Conservation (phyloP, 345 rosid species). For the Citrus trifoliata region DNA sequence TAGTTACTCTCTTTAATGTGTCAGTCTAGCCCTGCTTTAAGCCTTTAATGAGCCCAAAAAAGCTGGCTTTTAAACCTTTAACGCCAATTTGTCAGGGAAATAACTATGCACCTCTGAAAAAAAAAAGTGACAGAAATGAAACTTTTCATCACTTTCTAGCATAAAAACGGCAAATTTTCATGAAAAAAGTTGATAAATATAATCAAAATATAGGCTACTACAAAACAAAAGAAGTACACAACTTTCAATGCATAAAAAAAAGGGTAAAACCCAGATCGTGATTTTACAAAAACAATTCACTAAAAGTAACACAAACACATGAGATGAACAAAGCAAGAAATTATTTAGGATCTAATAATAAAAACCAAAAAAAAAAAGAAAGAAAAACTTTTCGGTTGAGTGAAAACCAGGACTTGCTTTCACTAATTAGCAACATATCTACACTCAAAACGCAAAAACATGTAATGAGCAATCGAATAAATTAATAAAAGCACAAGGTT, state of each 20-base stretch:
- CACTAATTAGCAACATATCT: background rate
- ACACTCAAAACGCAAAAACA: background rate
- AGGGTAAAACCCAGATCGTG: background rate
- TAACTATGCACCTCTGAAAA: background rate
- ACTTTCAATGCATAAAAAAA: background rate
- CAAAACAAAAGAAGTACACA: background rate
- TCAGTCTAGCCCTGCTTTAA: slow-evolving; percentile 11
- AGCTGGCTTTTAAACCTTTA: slow-evolving; percentile 2
- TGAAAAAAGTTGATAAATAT: background rate
- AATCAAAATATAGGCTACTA: background rate
- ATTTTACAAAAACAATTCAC: background rate
- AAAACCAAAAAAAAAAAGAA: background rate
- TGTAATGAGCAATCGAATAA: background rate
- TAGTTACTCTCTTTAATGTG: slow-evolving; percentile 10
- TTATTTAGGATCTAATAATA: slow-evolving; percentile 6
- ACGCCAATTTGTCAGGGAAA: slow-evolving; percentile 11
- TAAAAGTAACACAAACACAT: background rate
- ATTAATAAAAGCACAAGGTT: background rate
- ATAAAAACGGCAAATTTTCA: slow-evolving; percentile 6
- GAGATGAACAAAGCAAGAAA: background rate
- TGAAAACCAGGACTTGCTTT: background rate
- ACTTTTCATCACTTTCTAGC: background rate
- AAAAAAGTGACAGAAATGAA: background rate
- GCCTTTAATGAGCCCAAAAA: slow-evolving; percentile 13
- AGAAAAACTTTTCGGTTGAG: no score